Conservation (phyloP, 345 rosid species). For the Eucalyptus cloeziana region DNA sequence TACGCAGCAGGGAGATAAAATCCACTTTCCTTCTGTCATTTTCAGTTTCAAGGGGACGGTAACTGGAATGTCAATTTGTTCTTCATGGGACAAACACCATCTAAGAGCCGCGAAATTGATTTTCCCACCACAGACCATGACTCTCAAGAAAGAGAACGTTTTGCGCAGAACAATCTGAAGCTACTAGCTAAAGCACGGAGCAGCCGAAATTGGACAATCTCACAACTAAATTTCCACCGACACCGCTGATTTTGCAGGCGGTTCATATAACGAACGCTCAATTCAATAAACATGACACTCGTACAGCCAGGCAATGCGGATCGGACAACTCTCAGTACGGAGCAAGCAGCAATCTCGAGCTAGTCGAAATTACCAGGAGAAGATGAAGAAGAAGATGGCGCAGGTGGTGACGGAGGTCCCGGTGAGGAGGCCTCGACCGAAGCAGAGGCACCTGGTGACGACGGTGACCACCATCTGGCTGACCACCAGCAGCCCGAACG, state of each 20-base stretch:
- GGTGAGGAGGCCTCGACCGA: slow-evolving; percentile 61
- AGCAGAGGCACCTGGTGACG: slow-evolving; percentile 85
- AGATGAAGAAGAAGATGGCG: slow-evolving; percentile 69
- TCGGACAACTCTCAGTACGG: not conserved
- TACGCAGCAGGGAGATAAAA: not conserved
- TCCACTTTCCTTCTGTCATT: not conserved
- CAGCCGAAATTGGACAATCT: not conserved
- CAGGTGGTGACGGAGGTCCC: slow-evolving; percentile 47
- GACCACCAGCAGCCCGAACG: slow-evolving; percentile 58
- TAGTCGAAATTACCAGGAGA: slow-evolving; percentile 53
- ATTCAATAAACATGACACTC: not conserved
- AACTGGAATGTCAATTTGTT: not conserved
- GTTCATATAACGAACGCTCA: not conserved
- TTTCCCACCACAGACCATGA: not conserved
- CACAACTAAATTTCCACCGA: not conserved
- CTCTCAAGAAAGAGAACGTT: not conserved
- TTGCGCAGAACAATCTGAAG: not conserved
- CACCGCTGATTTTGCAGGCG: not conserved
- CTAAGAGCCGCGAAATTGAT: not conserved
- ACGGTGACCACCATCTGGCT: slow-evolving; percentile 67
- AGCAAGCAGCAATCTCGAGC: not conserved
- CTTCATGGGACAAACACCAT: not conserved
- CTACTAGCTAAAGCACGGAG: not conserved
- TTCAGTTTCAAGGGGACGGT: not conserved
- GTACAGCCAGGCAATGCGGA: not conserved